Percentiles rank a stretch among this genome's conserved stretches.
Evolutionary conservation across 2,329 filamentous ascomycete species (phyloP).

Genomic region (Exutisphaerella laricina): DNA sequence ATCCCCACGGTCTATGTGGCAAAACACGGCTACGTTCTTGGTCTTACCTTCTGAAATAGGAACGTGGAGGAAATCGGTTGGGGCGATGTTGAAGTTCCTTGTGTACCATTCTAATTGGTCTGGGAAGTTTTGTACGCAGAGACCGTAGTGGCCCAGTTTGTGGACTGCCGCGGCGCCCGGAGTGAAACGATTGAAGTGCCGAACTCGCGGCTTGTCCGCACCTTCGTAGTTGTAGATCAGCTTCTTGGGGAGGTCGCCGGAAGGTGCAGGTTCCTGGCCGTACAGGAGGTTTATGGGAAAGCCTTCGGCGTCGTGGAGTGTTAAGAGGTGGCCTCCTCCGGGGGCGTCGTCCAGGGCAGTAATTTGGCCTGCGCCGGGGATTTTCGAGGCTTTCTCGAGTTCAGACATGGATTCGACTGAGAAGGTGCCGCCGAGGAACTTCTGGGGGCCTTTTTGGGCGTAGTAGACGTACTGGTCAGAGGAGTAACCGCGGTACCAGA

Average conservation of each 20-base stretch:
- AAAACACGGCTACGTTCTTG: constrained; percentile 36
- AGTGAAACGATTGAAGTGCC: constrained; percentile 40
- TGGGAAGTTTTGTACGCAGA: constrained; percentile 26
- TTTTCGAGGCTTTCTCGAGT: constrained; percentile 36
- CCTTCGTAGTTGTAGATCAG: constrained; percentile 35
- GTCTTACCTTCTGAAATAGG: constrained; percentile 10
- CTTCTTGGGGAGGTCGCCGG: constrained; percentile 28
- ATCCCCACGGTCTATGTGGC: constrained; percentile 50
- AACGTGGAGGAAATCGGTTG: constrained; percentile 38
- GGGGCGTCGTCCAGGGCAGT: constrained; percentile 36
- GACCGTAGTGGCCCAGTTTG: constrained; percentile 47
- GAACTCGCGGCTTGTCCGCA: constrained; percentile 34
- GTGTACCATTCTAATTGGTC: constrained; percentile 37
- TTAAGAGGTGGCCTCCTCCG: constrained; percentile 37
- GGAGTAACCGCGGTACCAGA: constrained; percentile 43
- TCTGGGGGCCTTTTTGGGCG: constrained; percentile 34
- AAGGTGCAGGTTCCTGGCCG: constrained; percentile 31
- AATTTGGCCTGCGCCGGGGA: constrained; percentile 28
- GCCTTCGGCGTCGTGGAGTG: constrained; percentile 38
- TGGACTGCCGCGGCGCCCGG: constrained; percentile 47
- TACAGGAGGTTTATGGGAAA: constrained; percentile 39
- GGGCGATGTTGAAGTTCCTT: constrained; percentile 43
- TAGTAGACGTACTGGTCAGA: constrained; percentile 43
- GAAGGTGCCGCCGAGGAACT: constrained; percentile 42
- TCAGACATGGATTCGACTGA: constrained; percentile 40